Percentiles rank a stretch among this genome's conserved stretches.
Conservation (phyloP, 768 basidiomycete species). For the Tricholoma terreum region DNA sequence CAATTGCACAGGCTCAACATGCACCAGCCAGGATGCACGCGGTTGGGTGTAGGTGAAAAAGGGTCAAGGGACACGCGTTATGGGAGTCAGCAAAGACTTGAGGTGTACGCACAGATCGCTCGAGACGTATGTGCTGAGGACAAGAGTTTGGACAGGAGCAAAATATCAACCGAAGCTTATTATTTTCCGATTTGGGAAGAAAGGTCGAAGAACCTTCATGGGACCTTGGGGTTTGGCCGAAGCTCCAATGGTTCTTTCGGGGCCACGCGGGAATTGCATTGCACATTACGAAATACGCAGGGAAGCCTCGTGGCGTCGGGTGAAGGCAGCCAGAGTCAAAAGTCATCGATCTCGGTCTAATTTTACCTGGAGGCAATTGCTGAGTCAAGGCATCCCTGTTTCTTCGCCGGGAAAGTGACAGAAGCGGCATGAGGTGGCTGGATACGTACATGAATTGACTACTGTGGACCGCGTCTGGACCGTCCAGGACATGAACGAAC, state of each 20-base stretch:
- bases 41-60: slow-evolving; percentile 41
- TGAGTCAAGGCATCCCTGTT: neutral
- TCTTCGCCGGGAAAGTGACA: neutral
- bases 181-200: slow-evolving; percentile 34
- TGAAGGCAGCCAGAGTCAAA: slow-evolving; percentile 18
- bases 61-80: slow-evolving; percentile 33
- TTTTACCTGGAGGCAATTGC: slow-evolving; percentile 8
- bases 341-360: slow-evolving; percentile 19
- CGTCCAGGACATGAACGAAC: slow-evolving; percentile 10
- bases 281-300: slow-evolving; percentile 33
- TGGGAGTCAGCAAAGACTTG: slow-evolving; percentile 17
- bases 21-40: slow-evolving; percentile 45
- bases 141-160: slow-evolving; percentile 13
- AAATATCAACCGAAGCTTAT: slow-evolving; percentile 36
- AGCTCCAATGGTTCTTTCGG: slow-evolving; percentile 15
- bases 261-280: slow-evolving; percentile 34
- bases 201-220: slow-evolving; percentile 28
- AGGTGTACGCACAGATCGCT: slow-evolving; percentile 18
- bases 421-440: slow-evolving; percentile 11
- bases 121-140: slow-evolving; percentile 19
- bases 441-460: slow-evolving; percentile 16
- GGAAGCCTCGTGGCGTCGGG: slow-evolving; percentile 35
- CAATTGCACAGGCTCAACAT: slow-evolving; percentile 44
- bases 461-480: slow-evolving; percentile 13
- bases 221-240: slow-evolving; percentile 23